Evolutionary conservation across 495 filamentous ascomycete species (phyloP).

Genomic region (Choiromyces venosus): DNA sequence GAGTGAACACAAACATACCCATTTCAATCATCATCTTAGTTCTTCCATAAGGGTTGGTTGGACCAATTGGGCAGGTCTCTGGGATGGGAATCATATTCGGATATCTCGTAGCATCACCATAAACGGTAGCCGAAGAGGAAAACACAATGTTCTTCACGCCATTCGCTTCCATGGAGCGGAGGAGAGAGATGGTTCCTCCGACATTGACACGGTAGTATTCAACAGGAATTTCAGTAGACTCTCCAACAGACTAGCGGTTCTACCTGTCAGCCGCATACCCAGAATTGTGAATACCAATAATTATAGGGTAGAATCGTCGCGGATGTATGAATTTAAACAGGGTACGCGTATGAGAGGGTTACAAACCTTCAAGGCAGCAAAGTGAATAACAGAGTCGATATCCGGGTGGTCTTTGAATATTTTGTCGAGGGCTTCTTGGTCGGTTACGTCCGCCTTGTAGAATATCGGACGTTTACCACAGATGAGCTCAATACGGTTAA

Average conservation of each 20-base stretch:
- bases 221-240: slow-evolving; percentile 88
- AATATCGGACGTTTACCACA: slow-evolving; percentile 82
- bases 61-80: slow-evolving; percentile 88
- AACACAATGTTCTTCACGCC: slow-evolving; percentile 96
- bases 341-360: neutral
- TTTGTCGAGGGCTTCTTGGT: slow-evolving; percentile 73
- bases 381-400: slow-evolving; percentile 97
- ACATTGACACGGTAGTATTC: slow-evolving; percentile 99
- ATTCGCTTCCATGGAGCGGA: slow-evolving; percentile 79
- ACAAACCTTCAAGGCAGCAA: slow-evolving; percentile 89
- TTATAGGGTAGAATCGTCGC: slow-evolving; percentile 3
- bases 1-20: slow-evolving; percentile 19
- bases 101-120: slow-evolving; percentile 94
- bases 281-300: slow-evolving; percentile 2
- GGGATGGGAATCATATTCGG: slow-evolving; percentile 98
- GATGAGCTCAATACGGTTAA: slow-evolving; percentile 91
- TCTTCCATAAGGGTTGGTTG: slow-evolving; percentile 94
- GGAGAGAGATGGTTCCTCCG: slow-evolving; percentile 80
- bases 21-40: slow-evolving; percentile 88
- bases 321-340: neutral
- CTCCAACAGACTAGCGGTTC: slow-evolving; percentile 72
- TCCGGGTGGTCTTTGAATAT: slow-evolving; percentile 84
- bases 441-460: slow-evolving; percentile 78
- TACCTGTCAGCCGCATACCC: slow-evolving; percentile 11
- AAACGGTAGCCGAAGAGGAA: slow-evolving; percentile 93